These are phyloP conservation scores for Gastrolobium bilobum DNA, from an alignment of 306 rosid genomes.

Conservation along the genomic window DNA sequence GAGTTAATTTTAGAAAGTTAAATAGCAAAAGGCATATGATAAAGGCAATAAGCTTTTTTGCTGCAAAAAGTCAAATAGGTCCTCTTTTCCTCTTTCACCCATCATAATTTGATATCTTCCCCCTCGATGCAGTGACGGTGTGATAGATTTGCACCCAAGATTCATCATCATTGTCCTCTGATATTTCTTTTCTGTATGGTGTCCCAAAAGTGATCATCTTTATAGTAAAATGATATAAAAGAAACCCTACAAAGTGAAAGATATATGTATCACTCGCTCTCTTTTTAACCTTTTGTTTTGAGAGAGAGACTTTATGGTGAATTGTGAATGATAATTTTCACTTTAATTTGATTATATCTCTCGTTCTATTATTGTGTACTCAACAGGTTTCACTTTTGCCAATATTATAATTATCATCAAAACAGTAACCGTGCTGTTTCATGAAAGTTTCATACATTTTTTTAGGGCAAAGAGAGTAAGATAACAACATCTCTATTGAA, in stretches of 20 bases:
- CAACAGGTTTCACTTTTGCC: constrained; percentile 61
- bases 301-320: constrained; percentile 51
- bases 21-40: constrained; percentile 56
- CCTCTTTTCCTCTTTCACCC: constrained; percentile 62
- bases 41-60: constrained; percentile 79
- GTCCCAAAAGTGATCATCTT: constrained; percentile 48
- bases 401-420: constrained; percentile 41
- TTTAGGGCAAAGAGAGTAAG: constrained; percentile 11
- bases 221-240: constrained; percentile 48
- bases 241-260: constrained; percentile 64
- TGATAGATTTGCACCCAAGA: constrained; percentile 84
- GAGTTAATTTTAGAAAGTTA: constrained; percentile 53
- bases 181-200: constrained; percentile 58
- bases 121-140: constrained; percentile 57
- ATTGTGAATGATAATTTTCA: constrained; percentile 59
- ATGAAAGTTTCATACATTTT: constrained; percentile 51
- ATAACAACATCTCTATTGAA: not conserved
- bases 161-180: constrained; percentile 81
- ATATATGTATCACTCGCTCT: constrained; percentile 31
- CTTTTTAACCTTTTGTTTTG: constrained; percentile 39
- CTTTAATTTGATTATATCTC: constrained; percentile 38
- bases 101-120: constrained; percentile 73
- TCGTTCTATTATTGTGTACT: constrained; percentile 69
- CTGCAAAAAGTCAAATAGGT: constrained; percentile 76
- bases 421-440: constrained; percentile 46